Evolutionary conservation across 202 grass and related monocot genomes (phyloP).

Genomic region (Schoenoplectus triqueter): DNA sequence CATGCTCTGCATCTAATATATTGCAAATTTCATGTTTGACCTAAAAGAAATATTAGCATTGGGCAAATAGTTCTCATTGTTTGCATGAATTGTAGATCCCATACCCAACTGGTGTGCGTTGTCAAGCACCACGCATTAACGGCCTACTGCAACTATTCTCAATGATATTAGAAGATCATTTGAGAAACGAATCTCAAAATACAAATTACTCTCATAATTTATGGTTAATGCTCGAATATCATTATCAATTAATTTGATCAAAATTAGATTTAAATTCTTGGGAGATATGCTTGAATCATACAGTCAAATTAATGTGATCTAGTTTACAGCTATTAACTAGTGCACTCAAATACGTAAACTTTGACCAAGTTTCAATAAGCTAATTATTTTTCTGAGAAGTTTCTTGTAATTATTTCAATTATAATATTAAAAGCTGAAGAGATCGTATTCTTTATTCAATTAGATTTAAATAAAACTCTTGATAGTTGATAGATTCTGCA

Average conservation of each 20-base stretch:
- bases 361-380: neutral
- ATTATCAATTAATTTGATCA: neutral
- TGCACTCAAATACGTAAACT: neutral
- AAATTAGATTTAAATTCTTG: neutral
- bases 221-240: neutral
- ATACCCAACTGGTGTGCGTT: no score
- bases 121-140: no score
- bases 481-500: no score
- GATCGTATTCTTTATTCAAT: neutral
- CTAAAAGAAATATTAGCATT: no score
- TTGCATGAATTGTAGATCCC: no score
- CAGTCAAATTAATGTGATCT: neutral
- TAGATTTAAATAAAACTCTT: no score
- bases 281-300: neutral
- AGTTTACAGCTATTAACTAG: neutral
- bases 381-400: neutral
- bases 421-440: neutral
- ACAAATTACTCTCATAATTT: neutral
- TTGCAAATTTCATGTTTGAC: no score
- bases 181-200: no score
- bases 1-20: no score
- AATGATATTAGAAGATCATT: no score
- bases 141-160: no score
- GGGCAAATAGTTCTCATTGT: no score
- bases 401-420: neutral